Percentiles rank a stretch among this genome's conserved stretches.
phyloP scores from a whole-genome alignment of 768 basidiomycete species.

The Termitomyces sp. region DNA sequence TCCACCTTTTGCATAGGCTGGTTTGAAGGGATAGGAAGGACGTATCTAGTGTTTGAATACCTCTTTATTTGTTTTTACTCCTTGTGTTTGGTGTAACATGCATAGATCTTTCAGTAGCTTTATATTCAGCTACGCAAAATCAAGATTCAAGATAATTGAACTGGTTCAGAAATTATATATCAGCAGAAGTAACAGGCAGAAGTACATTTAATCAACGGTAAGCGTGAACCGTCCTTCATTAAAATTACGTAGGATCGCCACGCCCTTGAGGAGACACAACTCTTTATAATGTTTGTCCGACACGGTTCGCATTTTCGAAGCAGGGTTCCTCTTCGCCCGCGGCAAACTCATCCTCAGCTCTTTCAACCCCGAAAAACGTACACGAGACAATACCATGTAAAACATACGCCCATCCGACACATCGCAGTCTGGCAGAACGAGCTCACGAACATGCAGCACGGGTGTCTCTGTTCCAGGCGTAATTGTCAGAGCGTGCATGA shows the following conservation, averaged over 20 bases:
- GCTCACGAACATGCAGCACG: neutral
- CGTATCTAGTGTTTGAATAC: neutral
- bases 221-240: neutral
- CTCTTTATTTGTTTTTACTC: neutral
- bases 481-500: neutral
- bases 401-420: neutral
- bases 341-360: conserved; percentile 1
- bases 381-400: neutral
- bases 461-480: neutral
- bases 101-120: no score
- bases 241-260: neutral
- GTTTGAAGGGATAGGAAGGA: neutral
- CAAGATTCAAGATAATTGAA: no score
- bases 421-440: neutral
- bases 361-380: neutral
- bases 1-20: neutral
- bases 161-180: no score
- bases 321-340: neutral
- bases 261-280: neutral
- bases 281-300: neutral
- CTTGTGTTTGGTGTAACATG: neutral
- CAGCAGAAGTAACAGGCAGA: no score
- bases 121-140: no score
- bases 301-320: neutral
- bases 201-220: neutral